phyloP scores from a whole-genome alignment of 2,329 filamentous ascomycete genomes.

The Aspergillus sp. region DNA sequence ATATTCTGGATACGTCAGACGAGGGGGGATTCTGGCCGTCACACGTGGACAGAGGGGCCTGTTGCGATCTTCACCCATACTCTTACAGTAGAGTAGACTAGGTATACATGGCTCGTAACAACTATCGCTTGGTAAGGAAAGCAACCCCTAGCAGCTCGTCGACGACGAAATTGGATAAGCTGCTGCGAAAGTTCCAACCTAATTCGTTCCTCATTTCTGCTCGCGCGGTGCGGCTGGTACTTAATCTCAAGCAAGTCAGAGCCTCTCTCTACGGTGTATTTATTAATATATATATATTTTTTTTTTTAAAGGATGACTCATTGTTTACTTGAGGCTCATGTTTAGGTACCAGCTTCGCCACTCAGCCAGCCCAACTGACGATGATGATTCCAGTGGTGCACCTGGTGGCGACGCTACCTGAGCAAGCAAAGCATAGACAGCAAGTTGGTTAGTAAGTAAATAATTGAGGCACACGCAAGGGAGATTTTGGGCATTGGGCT shows the following conservation, averaged over 20 bases:
- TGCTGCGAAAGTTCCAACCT: background rate
- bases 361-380: background rate
- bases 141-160: background rate
- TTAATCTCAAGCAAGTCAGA: background rate
- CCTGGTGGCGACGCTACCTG: constrained; percentile 3
- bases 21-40: background rate
- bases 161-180: background rate
- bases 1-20: constrained; percentile 17
- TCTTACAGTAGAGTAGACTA: no score
- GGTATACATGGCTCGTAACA: background rate
- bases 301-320: background rate
- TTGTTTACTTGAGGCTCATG: background rate
- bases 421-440: constrained; percentile 6
- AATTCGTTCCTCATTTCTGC: background rate
- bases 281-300: background rate
- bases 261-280: background rate
- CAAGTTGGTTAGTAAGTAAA: background rate
- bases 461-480: constrained; percentile 21
- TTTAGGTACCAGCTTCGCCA: constrained; percentile 4
- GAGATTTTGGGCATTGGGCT: constrained; percentile 4
- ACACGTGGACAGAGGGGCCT: constrained; percentile 18
- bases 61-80: background rate
- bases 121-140: background rate
- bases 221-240: background rate
- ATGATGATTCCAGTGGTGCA: background rate